These are phyloP conservation scores for Exserohilum rostratum DNA, from an alignment of 2,329 filamentous ascomycete genomes.

Conservation along the genomic window DNA sequence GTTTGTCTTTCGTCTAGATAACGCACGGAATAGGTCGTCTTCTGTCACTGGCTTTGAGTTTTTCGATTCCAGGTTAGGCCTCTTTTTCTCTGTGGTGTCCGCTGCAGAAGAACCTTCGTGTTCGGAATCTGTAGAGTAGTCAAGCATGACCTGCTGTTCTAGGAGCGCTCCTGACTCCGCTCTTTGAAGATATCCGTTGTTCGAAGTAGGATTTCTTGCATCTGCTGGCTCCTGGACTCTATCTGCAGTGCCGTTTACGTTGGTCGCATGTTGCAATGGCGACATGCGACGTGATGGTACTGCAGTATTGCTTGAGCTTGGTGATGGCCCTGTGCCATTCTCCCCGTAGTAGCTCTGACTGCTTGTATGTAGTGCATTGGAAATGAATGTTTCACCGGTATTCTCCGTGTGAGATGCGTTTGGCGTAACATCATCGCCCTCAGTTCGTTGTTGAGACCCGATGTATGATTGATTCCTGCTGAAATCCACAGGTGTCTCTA, in stretches of 20 bases:
- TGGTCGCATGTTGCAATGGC: conserved; percentile 3
- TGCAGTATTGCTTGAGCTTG: conserved; percentile 18
- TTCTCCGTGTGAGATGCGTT: neutral
- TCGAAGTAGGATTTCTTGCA: neutral
- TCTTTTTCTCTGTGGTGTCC: conserved; percentile 13
- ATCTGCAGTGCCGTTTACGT: neutral
- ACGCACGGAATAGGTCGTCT: conserved; percentile 58
- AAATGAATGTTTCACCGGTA: conserved; percentile 19
- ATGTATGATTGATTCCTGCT: conserved; percentile 32
- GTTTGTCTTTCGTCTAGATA: conserved; percentile 58
- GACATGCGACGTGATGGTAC: conserved; percentile 11
- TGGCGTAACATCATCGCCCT: conserved; percentile 6
- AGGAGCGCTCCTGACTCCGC: conserved; percentile 6
- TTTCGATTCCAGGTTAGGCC: conserved; percentile 28
- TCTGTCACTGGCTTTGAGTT: conserved; percentile 51
- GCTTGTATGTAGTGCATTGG: conserved; percentile 27
- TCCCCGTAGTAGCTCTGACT: conserved; percentile 21
- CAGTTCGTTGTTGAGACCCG: conserved; percentile 18
- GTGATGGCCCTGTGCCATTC: conserved; percentile 12
- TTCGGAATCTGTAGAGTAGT: conserved; percentile 29
- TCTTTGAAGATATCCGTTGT: conserved; percentile 1
- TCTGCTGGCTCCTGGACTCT: neutral
- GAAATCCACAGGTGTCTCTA: conserved; percentile 41
- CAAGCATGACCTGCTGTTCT: conserved; percentile 23
- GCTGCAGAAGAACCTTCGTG: conserved; percentile 30